Base-by-base conservation (phyloP, 2,329 filamentous ascomycete species). In the Colletotrichum kahawae region DNA sequence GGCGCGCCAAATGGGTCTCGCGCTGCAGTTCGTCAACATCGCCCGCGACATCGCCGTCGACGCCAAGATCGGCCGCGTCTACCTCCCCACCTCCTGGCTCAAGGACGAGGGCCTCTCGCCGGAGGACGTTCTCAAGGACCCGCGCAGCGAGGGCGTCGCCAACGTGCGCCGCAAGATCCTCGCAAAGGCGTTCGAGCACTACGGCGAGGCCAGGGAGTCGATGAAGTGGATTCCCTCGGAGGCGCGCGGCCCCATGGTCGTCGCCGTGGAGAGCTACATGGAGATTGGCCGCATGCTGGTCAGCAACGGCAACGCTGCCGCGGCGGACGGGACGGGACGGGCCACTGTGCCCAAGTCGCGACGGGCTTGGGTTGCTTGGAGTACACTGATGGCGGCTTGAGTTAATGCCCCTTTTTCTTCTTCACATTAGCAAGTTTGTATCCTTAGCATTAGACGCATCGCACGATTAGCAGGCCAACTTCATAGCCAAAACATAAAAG, bases 11-110 rank as follows among this genome's bases (percentile, higher is more conserved):
- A 95, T 95, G 93, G 94, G 94, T 0, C 88, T 93, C 38, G 93
- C 93, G 2, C 84, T 95, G n/a, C 93, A 95, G 79, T 95, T 93
- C 78, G 90, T 94, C 79, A 95, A 95, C 79, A 95, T 95, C 76
- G 92, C 93, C 4, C 91, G 94, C 27, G 94, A 95, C 79, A 92
- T 95, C n/a, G 82, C 85, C 5, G 90, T 91, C 4, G 94, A 95
- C 78, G 92, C 93, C 1, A 83, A 85, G 16, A 90, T 94, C 43
- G 87, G 88, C 2, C 89, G 94, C 8, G 93, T 94, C 8, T 95
- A 95, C 80, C 83, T 95, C 6, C 94, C 94, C 0, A 85, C 86
- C 0, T 83, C 84, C 0, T 95, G 93, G 93, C 84, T 95, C 2
- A 85, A 87, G 51, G 89, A 91, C 67, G 88, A 88, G 67, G 88